Evolutionary conservation across 2,329 filamentous ascomycete genomes (phyloP), one percentile per base, ranked within the genome.

Genomic region (Epicoccum sorghinum): DNA sequence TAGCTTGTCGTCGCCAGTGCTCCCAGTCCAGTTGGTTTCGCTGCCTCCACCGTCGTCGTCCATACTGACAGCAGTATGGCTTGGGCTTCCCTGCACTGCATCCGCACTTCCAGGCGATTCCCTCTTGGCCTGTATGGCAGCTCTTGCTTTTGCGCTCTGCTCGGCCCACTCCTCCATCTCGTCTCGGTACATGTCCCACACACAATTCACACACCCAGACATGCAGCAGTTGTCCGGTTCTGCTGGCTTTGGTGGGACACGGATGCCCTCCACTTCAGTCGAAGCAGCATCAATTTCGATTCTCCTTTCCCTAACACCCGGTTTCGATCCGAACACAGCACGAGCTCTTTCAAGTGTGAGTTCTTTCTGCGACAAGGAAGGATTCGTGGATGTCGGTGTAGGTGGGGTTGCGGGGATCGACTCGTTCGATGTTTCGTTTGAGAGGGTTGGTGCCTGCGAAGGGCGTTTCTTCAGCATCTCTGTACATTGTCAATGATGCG

Each of bases 221-320:
- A 99, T 99, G 77, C 95, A 99, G 82, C 95, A 99, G 71, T 99
- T 97, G 68, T 98, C 95, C 3, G 95, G 95, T 76, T 99, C 93
- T 42, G 86, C 83, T 1, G 95, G 95, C 42, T 85, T 84, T 0
- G 92, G 93, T 2, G 95, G 95, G 4, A 98, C 89, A 14, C 86
- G 77, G 1, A 98, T 83, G 3, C 93, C 93, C 1, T 90, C 92
- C 50, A 97, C 80, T 56, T 86, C 79, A 7, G 79, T 84, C 44
- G 86, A 86, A 57, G 83, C 80, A 12, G 82, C 78, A 10, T 85
- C 78, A 32, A 86, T 82, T 39, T 84, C 80, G 55, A 86, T 83
- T 58, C 83, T 82, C 36, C 89, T 82, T 67, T 91, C 87, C 33
- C 92, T 90, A 0, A 89, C 90, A 23, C 88, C 86, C 12, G 95